A percentile compares a stretch with the other conserved stretches of the same genome.
These are phyloP conservation scores for Cylindrotheca closterium DNA, from an alignment of 108 stramenopile species.

Conservation along the genomic window DNA sequence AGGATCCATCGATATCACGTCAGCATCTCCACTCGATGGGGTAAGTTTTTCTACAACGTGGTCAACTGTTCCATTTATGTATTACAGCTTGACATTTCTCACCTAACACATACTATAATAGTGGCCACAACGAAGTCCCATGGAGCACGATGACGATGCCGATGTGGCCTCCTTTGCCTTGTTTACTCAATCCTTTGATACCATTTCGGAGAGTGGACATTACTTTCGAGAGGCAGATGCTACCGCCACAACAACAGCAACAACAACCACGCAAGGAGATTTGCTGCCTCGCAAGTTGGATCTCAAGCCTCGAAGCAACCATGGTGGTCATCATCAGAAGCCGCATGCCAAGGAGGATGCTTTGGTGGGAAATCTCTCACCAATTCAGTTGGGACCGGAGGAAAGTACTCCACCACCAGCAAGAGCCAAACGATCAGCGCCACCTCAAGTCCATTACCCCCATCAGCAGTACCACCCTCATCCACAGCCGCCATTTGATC, in stretches of 20 bases:
- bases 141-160: conserved; percentile 9
- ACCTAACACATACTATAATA: background rate
- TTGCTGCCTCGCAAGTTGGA: conserved; percentile 16
- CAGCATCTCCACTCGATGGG: background rate
- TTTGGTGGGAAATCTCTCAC: conserved; percentile 36
- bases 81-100: background rate
- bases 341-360: background rate
- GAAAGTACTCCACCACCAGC: background rate
- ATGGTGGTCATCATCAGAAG: too few relatives aligned
- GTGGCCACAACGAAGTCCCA: conserved; percentile 37
- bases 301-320: background rate
- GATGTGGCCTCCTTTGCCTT: conserved; percentile 23
- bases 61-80: too few relatives aligned
- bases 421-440: background rate
- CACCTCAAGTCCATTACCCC: background rate
- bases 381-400: conserved; percentile 31
- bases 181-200: conserved; percentile 42
- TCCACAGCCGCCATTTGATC: conserved; percentile 1
- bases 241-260: too few relatives aligned
- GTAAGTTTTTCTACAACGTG: background rate
- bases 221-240: background rate
- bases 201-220: conserved; percentile 24
- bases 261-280: background rate
- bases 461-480: background rate
- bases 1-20: background rate